Percentiles rank a stretch among this genome's conserved stretches.
These are phyloP conservation scores for Penicillium sp. DNA, from an alignment of 2,329 filamentous ascomycete species.

Conservation along the genomic window DNA sequence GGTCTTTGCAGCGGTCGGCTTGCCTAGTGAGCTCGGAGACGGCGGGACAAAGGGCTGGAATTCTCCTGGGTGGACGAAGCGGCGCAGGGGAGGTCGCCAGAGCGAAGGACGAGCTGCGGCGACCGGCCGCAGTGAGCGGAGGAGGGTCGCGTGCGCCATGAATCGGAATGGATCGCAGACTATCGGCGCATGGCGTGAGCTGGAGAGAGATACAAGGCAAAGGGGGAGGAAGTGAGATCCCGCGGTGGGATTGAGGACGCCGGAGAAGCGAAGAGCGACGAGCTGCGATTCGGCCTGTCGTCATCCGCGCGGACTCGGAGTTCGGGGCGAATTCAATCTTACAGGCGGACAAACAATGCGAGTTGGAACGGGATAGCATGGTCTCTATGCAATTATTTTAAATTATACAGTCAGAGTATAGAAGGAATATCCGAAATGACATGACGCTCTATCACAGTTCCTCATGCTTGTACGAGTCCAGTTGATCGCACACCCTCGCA, in stretches of 20 bases:
- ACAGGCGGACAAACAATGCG: neutral
- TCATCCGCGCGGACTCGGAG: slow-evolving; percentile 16
- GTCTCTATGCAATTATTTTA: too few relatives aligned
- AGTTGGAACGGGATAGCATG: too few relatives aligned
- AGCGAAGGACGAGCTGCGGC: slow-evolving; percentile 8
- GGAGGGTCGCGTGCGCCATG: slow-evolving; percentile 22
- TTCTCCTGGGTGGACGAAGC: slow-evolving; percentile 39
- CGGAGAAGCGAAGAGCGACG: neutral
- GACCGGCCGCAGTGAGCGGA: slow-evolving; percentile 19
- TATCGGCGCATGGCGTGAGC: slow-evolving; percentile 15
- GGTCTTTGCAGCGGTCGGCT: slow-evolving; percentile 65
- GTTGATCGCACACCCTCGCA: slow-evolving; percentile 29
- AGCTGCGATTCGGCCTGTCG: slow-evolving; percentile 9
- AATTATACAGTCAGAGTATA: too few relatives aligned
- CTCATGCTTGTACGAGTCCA: slow-evolving; percentile 22
- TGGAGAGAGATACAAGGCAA: neutral
- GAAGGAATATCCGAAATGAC: neutral
- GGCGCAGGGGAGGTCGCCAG: slow-evolving; percentile 16
- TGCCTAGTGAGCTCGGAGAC: slow-evolving; percentile 73
- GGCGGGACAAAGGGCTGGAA: slow-evolving; percentile 72
- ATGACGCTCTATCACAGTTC: slow-evolving; percentile 13
- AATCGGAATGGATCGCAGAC: neutral
- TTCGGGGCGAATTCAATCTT: neutral
- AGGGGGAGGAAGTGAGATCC: neutral
- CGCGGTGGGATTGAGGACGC: neutral